These are phyloP conservation scores for Stromatinia cepivora DNA, from an alignment of 2,329 filamentous ascomycete genomes.

Conservation along the genomic window DNA sequence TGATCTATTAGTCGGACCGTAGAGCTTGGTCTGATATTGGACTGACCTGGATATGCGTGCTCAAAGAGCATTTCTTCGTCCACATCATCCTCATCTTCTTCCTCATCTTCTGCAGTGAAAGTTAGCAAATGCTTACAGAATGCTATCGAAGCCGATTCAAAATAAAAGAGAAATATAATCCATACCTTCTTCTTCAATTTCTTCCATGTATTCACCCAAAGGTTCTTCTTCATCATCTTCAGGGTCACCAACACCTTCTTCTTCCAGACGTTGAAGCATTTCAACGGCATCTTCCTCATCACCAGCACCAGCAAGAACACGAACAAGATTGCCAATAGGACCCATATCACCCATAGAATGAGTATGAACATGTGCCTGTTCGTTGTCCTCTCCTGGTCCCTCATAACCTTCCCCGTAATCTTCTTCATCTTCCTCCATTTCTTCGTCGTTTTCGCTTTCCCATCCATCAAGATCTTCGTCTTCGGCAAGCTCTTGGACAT, in stretches of 20 bases:
- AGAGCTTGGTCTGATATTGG: constrained; percentile 2
- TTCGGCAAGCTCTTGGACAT: constrained; percentile 50
- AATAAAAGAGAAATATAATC: neutral
- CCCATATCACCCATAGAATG: constrained; percentile 46
- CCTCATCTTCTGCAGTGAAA: constrained; percentile 57
- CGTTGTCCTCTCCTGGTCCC: constrained; percentile 53
- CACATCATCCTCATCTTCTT: constrained; percentile 68
- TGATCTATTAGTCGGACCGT: constrained; percentile 21
- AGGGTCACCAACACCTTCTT: constrained; percentile 43
- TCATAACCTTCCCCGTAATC: constrained; percentile 57
- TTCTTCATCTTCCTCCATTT: constrained; percentile 44
- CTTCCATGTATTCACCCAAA: constrained; percentile 52
- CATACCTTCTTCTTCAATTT: constrained; percentile 61
- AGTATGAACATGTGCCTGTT: constrained; percentile 52
- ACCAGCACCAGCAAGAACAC: constrained; percentile 47
- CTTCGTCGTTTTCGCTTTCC: constrained; percentile 61
- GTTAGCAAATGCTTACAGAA: constrained; percentile 32
- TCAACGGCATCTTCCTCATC: constrained; percentile 36
- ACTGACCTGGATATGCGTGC: constrained; percentile 56
- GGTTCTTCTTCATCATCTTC: constrained; percentile 51
- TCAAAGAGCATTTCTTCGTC: constrained; percentile 67
- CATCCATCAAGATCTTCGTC: constrained; percentile 62
- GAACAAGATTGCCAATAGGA: constrained; percentile 55
- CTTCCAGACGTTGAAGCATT: constrained; percentile 45
- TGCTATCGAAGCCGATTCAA: neutral